A percentile compares a stretch with the other conserved stretches of the same genome.
Evolutionary conservation across 805 yeast genomes (phyloP).

Genomic region (Yarrowia divulgata): DNA sequence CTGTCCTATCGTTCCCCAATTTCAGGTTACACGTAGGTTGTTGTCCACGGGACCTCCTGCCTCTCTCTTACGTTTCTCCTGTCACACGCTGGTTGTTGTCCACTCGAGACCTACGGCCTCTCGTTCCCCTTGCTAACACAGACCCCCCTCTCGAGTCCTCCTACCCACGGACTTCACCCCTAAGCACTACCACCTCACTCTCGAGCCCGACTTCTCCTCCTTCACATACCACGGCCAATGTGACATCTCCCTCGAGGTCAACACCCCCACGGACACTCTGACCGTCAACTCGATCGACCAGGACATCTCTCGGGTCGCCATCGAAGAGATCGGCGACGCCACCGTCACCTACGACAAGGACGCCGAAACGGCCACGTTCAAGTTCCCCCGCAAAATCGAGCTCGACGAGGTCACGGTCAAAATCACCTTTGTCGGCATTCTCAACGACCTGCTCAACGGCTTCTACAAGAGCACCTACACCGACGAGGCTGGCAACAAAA

Average conservation of each 20-base stretch:
- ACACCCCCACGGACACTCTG: constrained; percentile 55
- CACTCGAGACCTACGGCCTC: not conserved
- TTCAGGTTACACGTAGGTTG: too few species aligned
- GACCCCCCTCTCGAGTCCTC: constrained; percentile 50
- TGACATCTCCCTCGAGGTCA: constrained; percentile 56
- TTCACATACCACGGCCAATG: constrained; percentile 51
- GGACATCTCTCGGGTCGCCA: constrained; percentile 59
- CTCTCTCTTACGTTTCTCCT: not conserved
- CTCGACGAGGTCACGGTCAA: constrained; percentile 60
- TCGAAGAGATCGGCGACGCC: constrained; percentile 48
- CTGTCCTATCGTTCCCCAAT: too few species aligned
- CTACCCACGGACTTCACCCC: constrained; percentile 76
- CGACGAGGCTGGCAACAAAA: constrained; percentile 59
- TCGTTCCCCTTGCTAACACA: not conserved
- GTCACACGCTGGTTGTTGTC: too few species aligned
- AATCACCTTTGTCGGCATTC: constrained; percentile 61
- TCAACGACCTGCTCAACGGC: constrained; percentile 75
- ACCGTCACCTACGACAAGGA: constrained; percentile 51
- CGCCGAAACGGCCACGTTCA: constrained; percentile 67
- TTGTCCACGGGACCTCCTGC: too few species aligned
- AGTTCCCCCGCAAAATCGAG: constrained; percentile 60
- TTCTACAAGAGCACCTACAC: constrained; percentile 70
- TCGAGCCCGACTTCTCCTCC: constrained; percentile 63
- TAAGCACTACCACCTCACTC: constrained; percentile 69
- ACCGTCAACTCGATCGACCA: constrained; percentile 70